Conservation (phyloP, 2,329 filamentous ascomycete genomes). For the Mycosphaerella sp. region DNA sequence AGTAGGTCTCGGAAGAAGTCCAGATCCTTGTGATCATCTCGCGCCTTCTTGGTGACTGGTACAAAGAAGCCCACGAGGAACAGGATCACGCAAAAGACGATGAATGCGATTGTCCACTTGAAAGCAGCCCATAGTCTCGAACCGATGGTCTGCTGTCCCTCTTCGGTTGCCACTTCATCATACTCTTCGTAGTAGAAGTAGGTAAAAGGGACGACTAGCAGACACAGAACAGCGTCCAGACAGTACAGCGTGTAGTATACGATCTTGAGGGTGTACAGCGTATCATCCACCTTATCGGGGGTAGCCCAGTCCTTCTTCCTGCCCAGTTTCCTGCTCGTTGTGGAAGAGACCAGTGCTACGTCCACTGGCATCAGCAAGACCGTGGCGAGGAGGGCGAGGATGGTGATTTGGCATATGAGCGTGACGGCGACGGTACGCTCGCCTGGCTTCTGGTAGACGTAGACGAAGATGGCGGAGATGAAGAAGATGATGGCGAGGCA, state of each 20-base stretch:
- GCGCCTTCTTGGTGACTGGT: slow-evolving; percentile 63
- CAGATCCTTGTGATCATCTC: slow-evolving; percentile 64
- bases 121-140: slow-evolving; percentile 73
- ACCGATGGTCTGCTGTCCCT: slow-evolving; percentile 64
- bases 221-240: slow-evolving; percentile 79
- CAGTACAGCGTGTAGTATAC: slow-evolving; percentile 94
- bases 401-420: slow-evolving; percentile 75
- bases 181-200: slow-evolving; percentile 99
- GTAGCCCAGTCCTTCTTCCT: slow-evolving; percentile 94
- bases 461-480: slow-evolving; percentile 77
- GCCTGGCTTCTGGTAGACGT: slow-evolving; percentile 81
- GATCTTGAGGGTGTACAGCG: slow-evolving; percentile 72
- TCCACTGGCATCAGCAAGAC: slow-evolving; percentile 90
- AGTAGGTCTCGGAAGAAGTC: slow-evolving; percentile 88
- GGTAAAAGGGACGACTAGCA: slow-evolving; percentile 85
- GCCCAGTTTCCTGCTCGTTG: slow-evolving; percentile 66
- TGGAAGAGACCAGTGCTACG: slow-evolving; percentile 88
- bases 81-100: slow-evolving; percentile 70
- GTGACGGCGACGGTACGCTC: slow-evolving; percentile 80
- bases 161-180: slow-evolving; percentile 79
- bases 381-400: slow-evolving; percentile 83
- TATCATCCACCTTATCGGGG: slow-evolving; percentile 67
- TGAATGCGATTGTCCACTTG: slow-evolving; percentile 84
- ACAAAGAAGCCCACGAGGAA: slow-evolving; percentile 94
- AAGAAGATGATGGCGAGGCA: slow-evolving; percentile 70